Evolutionary conservation across 768 basidiomycete species (phyloP), one percentile per base, ranked within the genome.

Genomic region (Pleurotus platypus): DNA sequence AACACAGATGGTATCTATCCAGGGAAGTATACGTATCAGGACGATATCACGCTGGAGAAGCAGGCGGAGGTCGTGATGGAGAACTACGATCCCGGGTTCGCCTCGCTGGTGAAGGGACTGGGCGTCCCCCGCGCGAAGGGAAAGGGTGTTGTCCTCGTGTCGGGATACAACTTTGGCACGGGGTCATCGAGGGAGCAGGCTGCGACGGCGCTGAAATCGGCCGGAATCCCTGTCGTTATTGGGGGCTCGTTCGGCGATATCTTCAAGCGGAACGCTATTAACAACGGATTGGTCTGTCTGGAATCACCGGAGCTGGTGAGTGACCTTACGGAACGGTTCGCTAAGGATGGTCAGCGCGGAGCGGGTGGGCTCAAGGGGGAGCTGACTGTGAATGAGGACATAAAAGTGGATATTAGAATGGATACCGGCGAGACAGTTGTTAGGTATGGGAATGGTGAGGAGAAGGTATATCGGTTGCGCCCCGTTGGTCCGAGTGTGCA

Each of bases 201-300:
- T 2, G 97, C 97, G 13, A 99, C 97, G 0, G 96, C 97, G 1
- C 86, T 99, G 61, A 94, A 94, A 68, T 84, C 94, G 5, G 92
- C 96, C 0, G 96, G 97, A 13, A 75, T 99, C 3, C 93, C 94
- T 3, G 77, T 97, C 49, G 94, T 99, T 56, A 81, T 99, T 57
- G 94, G 94, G n/a, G 97, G 95, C 35, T 97, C 94, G 27, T 99
- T 99, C 63, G 96, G 97, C 8, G 97, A 99, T 70, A 98, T 98
- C 66, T 99, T 97, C 82, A 98, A 98, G 77, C 86, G 97, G 30
- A 99, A 99, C 70, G 90, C 94, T 15, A 98, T 98, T 75, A 99
- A 99, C 75, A 98, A 99, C 68, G 96, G 94, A 8, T 79, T 99
- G 5, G 92, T 99, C 50, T 97, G 97, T 67, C 72, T 98, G 46